A percentile compares a stretch with the other conserved stretches of the same genome.
These are phyloP conservation scores for Aspergillus luchuensis DNA, from an alignment of 2,329 filamentous ascomycete species.

Conservation along the genomic window DNA sequence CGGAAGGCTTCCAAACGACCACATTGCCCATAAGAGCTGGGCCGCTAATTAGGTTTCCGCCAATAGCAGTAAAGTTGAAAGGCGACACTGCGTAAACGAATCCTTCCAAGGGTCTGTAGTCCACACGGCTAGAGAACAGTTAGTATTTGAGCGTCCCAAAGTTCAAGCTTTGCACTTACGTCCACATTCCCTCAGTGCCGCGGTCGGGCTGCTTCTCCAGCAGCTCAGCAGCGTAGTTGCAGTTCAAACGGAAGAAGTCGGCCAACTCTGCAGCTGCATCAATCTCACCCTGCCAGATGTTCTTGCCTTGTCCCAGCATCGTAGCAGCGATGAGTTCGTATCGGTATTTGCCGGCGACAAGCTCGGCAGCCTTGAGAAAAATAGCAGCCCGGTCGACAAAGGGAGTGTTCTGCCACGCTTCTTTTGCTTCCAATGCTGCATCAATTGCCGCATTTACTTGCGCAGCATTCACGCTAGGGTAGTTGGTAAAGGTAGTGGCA, in stretches of 20 bases:
- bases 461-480: slow-evolving; percentile 73
- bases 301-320: slow-evolving; percentile 95
- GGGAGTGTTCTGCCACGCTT: slow-evolving; percentile 78
- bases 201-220: slow-evolving; percentile 82
- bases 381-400: slow-evolving; percentile 87
- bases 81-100: slow-evolving; percentile 93
- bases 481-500: slow-evolving; percentile 69
- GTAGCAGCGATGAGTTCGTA: slow-evolving; percentile 94
- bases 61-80: slow-evolving; percentile 97
- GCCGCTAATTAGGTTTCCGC: slow-evolving; percentile 77
- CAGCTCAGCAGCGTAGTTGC: slow-evolving; percentile 80
- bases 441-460: slow-evolving; percentile 79
- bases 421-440: slow-evolving; percentile 77
- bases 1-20: slow-evolving; percentile 92
- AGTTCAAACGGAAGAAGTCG: slow-evolving; percentile 71
- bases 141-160: neutral
- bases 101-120: slow-evolving; percentile 86
- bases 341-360: slow-evolving; percentile 85
- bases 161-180: slow-evolving; percentile 48
- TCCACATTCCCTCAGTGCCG: slow-evolving; percentile 83
- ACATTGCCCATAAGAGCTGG: slow-evolving; percentile 93
- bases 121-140: slow-evolving; percentile 61
- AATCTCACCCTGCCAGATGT: slow-evolving; percentile 95
- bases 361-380: slow-evolving; percentile 90
- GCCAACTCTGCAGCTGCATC: slow-evolving; percentile 86